A percentile compares a stretch with the other conserved stretches of the same genome.
These are phyloP conservation scores for Candida wancherniae DNA, from an alignment of 805 yeast genomes.

Conservation along the genomic window DNA sequence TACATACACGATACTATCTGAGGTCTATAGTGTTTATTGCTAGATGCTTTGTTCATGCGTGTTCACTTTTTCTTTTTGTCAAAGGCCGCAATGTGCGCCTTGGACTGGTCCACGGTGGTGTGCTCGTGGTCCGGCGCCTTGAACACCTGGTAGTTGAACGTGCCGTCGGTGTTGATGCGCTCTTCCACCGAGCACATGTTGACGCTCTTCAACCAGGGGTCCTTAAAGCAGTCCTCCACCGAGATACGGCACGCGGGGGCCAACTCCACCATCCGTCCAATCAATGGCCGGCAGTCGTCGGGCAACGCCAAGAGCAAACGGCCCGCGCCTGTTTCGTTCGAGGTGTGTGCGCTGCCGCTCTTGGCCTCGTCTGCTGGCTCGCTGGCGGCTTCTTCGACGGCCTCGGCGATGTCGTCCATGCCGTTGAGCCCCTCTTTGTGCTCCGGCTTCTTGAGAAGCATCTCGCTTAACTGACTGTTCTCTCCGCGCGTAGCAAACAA, in stretches of 20 bases:
- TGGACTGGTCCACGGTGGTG: slow-evolving; percentile 85
- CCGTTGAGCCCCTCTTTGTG: slow-evolving; percentile 21
- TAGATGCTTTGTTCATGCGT: background rate
- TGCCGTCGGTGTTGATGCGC: slow-evolving; percentile 32
- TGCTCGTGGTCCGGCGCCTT: slow-evolving; percentile 66
- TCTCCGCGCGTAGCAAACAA: slow-evolving; percentile 74
- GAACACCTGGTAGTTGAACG: slow-evolving; percentile 32
- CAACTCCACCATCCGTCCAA: slow-evolving; percentile 72
- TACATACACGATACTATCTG: background rate
- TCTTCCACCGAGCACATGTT: slow-evolving; percentile 65
- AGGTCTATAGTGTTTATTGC: background rate
- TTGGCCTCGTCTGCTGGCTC: slow-evolving; percentile 11
- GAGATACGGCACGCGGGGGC: slow-evolving; percentile 83
- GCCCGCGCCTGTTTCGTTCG: slow-evolving; percentile 65
- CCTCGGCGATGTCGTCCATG: slow-evolving; percentile 19
- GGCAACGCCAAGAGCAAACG: slow-evolving; percentile 68
- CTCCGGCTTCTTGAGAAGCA: slow-evolving; percentile 49
- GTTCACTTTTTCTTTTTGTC: slow-evolving; percentile 67
- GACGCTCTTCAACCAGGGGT: slow-evolving; percentile 60
- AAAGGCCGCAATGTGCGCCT: slow-evolving; percentile 91
- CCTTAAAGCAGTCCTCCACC: slow-evolving; percentile 74
- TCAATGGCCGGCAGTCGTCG: slow-evolving; percentile 59
- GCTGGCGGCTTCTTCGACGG: slow-evolving; percentile 16
- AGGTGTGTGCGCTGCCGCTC: slow-evolving; percentile 50
- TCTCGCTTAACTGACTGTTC: slow-evolving; percentile 53